Evolutionary conservation across 2,329 filamentous ascomycete species (phyloP), one percentile per base, ranked within the genome.

Genomic region (Macrophomina tecta): DNA sequence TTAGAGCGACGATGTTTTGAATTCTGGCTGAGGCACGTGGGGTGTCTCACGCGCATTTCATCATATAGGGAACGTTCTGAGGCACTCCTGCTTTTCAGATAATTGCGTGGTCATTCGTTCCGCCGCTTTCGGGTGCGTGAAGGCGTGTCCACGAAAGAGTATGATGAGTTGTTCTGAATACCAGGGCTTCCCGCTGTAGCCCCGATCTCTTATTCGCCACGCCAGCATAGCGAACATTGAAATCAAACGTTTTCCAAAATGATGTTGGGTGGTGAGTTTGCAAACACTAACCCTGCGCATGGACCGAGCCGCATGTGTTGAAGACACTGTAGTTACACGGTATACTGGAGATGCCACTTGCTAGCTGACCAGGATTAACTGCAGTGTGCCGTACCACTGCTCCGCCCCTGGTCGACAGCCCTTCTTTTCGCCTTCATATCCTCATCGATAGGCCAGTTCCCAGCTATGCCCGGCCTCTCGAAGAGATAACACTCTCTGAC

Each of bases 251-350:
- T 16, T 49, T n/a, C 42, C 40, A 5, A 7, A 11, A 16, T 18
- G 6, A 28, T 36, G n/a, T 38, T 38, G n/a, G 28, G 32, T 16
- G 23, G 16, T n/a, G 18, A 48, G 11, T n/a, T 49, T 49, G 32
- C 58, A 62, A 62, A 62, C 58, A 62, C 58, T 6, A 18, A 18
- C n/a, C 58, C 28, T 49, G 58, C 18, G 30, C 45, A 12, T 62
- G 58, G n/a, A 28, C 14, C 12, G 42, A 62, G 30, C 42, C 32
- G 58, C 58, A 62, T n/a, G 58, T 32, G 45, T 8, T 5, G n/a
- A 23, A 38, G 28, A 7, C 30, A n/a, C 28, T 16, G 32, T 36
- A 2, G 42, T 61, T 30, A 11, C 32, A 62, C 58, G 14, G 18
- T 48, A 12, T 7, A 16, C 9, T 14, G 42, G 58, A 32, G 58